Base-by-base conservation (phyloP, 2,329 filamentous ascomycete genomes). In the Colletotrichum cereale region DNA sequence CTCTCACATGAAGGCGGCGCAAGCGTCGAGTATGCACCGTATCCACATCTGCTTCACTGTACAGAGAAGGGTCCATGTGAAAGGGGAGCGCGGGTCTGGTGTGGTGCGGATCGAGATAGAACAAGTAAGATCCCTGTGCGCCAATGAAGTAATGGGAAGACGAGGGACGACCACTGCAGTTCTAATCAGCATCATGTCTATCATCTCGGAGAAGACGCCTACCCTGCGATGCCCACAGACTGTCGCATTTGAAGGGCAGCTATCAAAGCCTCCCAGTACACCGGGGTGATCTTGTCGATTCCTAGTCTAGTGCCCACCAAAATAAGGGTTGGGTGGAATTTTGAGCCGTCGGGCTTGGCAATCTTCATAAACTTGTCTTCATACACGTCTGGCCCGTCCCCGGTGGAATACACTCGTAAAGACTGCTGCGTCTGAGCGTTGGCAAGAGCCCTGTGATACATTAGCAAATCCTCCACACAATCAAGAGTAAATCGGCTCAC, bases 201-300 rank as follows among this genome's bases (percentile, higher is more conserved):
- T 57, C 18, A 1, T 29, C 18, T 29, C 21, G 56, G 26, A 57
- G 31, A 5, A 56, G 34, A 18, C 34, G 78, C 88, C 81, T 87
- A 96, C 94, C 95, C 96, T 77, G 96, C 96, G 74, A 99, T 97
- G 14, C 96, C 96, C 62, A 98, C 91, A n/a, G 94, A 97, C 79
- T 98, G 96, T 10, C 92, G 89, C 85, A 97, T 93, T 80, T 96
- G 93, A 63, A 99, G 84, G 26, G 93, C 89, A 26, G 92, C 88
- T 77, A 95, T 94, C 42, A 99, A 86, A n/a, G 95, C 94, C 79
- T 97, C 93, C 91, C 96, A 97, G 78, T 99, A 99, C 2, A 97
- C 94, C 0, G 93, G 93, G 1, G 95, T 99, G 76, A 98, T 92
- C 78, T 96, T 94, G 75, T 98, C 96, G 75, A 98, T 96, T 8